Base-by-base conservation (phyloP, 352 stramenopile species). In the Globisporangium megalacanthum region DNA sequence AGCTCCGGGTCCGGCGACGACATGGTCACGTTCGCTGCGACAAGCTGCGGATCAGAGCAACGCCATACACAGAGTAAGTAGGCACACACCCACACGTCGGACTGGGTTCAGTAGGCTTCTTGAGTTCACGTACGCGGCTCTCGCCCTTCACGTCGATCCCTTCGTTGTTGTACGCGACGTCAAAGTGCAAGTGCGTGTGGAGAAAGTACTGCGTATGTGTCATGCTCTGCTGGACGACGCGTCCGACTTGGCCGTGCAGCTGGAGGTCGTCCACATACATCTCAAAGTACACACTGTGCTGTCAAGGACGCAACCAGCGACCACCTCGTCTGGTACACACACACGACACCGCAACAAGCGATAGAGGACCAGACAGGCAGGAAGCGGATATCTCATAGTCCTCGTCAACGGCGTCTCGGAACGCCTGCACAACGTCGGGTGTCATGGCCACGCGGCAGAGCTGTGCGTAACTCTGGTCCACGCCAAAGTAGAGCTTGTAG, bases 241-340 rank as follows among this genome's bases (percentile, higher is more conserved):
- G 92, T 36, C 95, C 96, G 33, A 99, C 82, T 65, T 98, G 98
- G 22, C 94, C 96, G 79, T 89, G 97, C 65, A 99, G 87, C 50
- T 94, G 95, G 50, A 99, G 79, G 79, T 98, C 96, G 72, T 99
- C 96, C 31, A 99, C 79, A 70, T 98, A 98, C 86, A 99, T 98
- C 81, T 99, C 95, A 75, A 98, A 98, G 72, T 77, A 48, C 45
- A 41, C 22, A 33, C 31, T 29, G 0, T 19, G n/a, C 33, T 20
- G 56, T 54, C 42, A 62, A 59, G 33, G 22, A 29, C 50, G 42
- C 6, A 68, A 93, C 22, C 15, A 62, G 31, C 41, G 25, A 29
- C 25, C 25, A 29, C 25, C 25, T 29, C 25, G 1, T 29, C 25
- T 29, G 25, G 25, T 29, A 29, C 25, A 29, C 25, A 29, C 25